A percentile compares a stretch with the other conserved stretches of the same genome.
These are phyloP conservation scores for Phytophthora fragariaefolia DNA, from an alignment of 352 stramenopile genomes.

Conservation along the genomic window DNA sequence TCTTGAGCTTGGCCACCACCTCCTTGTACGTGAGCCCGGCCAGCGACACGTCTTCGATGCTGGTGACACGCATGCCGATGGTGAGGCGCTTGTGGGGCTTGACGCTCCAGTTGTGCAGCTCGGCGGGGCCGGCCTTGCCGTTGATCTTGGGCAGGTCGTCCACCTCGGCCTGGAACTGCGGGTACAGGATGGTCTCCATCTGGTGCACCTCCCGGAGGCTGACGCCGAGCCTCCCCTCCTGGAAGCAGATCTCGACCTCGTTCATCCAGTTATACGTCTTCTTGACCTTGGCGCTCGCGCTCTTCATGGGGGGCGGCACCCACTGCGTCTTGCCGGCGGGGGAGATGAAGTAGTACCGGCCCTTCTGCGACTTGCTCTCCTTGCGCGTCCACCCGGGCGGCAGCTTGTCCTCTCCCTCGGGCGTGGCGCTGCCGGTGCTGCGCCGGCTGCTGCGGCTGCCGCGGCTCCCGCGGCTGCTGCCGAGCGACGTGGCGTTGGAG, in stretches of 20 bases:
- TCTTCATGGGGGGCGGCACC: conserved; percentile 55
- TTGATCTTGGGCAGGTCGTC: conserved; percentile 89
- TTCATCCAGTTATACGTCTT: conserved; percentile 82
- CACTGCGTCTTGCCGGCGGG: conserved; percentile 86
- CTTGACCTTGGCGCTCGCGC: conserved; percentile 34
- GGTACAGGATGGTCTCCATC: conserved; percentile 78
- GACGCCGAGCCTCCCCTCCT: conserved; percentile 80
- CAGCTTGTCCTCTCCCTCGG: conserved; percentile 47
- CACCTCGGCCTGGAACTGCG: conserved; percentile 89
- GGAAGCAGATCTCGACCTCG: conserved; percentile 89
- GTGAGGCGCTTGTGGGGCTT: conserved; percentile 82
- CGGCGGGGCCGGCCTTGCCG: conserved; percentile 80
- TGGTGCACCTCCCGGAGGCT: conserved; percentile 81
- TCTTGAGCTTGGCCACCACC: conserved; percentile 81
- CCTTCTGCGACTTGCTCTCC: conserved; percentile 89
- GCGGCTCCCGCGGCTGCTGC: conserved; percentile 27
- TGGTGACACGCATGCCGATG: conserved; percentile 86
- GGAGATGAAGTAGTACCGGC: conserved; percentile 87
- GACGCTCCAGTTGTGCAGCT: conserved; percentile 92
- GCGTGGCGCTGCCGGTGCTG: conserved; percentile 30
- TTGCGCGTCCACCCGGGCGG: conserved; percentile 82
- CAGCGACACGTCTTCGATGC: conserved; percentile 73
- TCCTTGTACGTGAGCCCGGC: conserved; percentile 85
- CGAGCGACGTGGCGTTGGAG: conserved; percentile 18
- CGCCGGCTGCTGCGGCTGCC: conserved; percentile 32